A percentile compares a stretch with the other conserved stretches of the same genome.
These are phyloP conservation scores for Thraustotheca clavata DNA, from an alignment of 352 stramenopile genomes.

Conservation along the genomic window DNA sequence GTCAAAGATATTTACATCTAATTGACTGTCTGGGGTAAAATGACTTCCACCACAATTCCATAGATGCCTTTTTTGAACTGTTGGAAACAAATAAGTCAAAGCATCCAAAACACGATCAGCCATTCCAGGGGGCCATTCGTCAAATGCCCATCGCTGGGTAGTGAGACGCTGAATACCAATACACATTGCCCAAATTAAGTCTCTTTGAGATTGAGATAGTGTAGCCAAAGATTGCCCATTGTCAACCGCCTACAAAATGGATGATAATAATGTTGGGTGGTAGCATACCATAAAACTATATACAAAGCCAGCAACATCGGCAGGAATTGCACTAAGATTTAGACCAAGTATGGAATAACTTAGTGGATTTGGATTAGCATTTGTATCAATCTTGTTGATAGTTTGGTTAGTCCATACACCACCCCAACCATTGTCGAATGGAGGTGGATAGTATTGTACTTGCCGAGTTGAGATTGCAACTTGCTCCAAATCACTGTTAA, in stretches of 20 bases:
- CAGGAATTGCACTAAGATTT: not conserved
- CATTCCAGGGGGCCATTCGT: slow-evolving; percentile 43
- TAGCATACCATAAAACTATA: slow-evolving; percentile 7
- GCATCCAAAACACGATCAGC: slow-evolving; percentile 37
- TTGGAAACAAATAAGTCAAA: slow-evolving; percentile 44
- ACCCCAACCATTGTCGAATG: slow-evolving; percentile 14
- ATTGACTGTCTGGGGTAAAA: slow-evolving; percentile 32
- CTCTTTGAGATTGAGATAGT: slow-evolving; percentile 27
- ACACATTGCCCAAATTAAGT: slow-evolving; percentile 41
- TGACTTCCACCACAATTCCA: slow-evolving; percentile 57
- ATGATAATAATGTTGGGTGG: not conserved
- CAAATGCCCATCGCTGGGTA: slow-evolving; percentile 48
- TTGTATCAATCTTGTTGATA: not conserved
- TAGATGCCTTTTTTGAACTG: slow-evolving; percentile 35
- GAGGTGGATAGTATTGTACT: not conserved
- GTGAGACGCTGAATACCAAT: slow-evolving; percentile 43
- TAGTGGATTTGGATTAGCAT: slow-evolving; percentile 10
- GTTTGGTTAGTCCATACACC: slow-evolving; percentile 13
- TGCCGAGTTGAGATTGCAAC: not conserved
- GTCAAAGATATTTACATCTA: slow-evolving; percentile 66
- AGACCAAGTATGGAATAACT: slow-evolving; percentile 4
- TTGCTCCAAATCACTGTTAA: not conserved
- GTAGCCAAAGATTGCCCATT: slow-evolving; percentile 1
- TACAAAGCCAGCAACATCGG: slow-evolving; percentile 16
- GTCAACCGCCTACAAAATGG: not conserved